Evolutionary conservation across 2,329 filamentous ascomycete genomes (phyloP), one percentile per base, ranked within the genome.

Genomic region (Epichloe gansuensis): DNA sequence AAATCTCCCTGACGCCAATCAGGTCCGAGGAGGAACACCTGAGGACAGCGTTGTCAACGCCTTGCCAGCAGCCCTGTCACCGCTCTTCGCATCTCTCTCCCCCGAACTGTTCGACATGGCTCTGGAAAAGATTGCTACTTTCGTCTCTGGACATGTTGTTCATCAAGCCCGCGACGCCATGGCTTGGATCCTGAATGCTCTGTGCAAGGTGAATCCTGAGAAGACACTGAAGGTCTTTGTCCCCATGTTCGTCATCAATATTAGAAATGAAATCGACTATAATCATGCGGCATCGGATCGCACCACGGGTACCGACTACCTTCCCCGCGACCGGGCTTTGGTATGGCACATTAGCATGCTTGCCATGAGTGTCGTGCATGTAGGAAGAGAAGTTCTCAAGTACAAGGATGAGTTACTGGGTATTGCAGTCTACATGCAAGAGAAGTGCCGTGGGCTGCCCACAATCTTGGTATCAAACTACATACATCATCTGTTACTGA

Each of bases 21-120:
- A 91, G 53, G 82, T 95, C 35, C 85, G 91, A 55, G 89, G 87
- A 54, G 89, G 89, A 11, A 94, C 89, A 5, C 93, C 93, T 0
- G 93, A 98, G 67, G 94, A 98, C 62, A 95, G 90, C 60, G 89
- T 98, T 47, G 90, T 97, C 64, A 97, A 97, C 64, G 94, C 90
- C 2, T 71, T 98, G 23, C 93, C 93, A 3, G 89, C 91, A 7
- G 89, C 93, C 0, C 82, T 98, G 56, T 89, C 88, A 50, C 93
- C 93, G 3, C 73, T 98, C 42, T 87, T 98, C 57, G 87, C 91
- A 0, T 88, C 90, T 0, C 73, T 98, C 25, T 97, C 93, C 0
- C 88, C 91, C 0, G 89, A 96, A 62, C 79, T 97, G 11, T 98
- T 94, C 61, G 93, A 97, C 61, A 80, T 93, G 64, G 89, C 88